Conservation (phyloP, 2,329 filamentous ascomycete genomes). For the Cladobotryum mycophilum region DNA sequence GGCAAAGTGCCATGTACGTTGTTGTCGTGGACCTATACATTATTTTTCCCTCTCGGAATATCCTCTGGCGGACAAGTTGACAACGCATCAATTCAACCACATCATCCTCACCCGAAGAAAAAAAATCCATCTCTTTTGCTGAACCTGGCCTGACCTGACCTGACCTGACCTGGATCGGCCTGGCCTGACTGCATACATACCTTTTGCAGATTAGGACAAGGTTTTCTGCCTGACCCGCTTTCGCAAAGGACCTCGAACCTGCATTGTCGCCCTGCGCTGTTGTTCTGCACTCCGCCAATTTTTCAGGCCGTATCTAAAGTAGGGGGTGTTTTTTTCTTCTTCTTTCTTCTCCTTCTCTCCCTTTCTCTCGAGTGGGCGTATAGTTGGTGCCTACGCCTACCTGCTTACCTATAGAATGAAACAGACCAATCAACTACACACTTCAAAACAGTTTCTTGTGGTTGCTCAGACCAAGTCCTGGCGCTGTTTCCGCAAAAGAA, state of each 20-base stretch:
- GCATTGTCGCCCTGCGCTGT: background rate
- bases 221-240: constrained; percentile 24
- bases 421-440: constrained; percentile 7
- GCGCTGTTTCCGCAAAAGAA: too few species aligned
- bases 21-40: constrained; percentile 1
- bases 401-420: constrained; percentile 8
- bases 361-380: background rate
- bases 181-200: constrained; percentile 3
- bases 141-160: background rate
- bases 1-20: background rate
- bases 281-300: background rate
- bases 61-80: constrained; percentile 36
- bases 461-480: constrained; percentile 1
- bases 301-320: background rate
- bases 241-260: background rate
- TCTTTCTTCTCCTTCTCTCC: too few species aligned
- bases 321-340: too few species aligned
- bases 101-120: constrained; percentile 15
- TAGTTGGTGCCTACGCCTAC: too few species aligned
- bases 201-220: too few species aligned
- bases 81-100: constrained; percentile 42
- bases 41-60: constrained; percentile 18
- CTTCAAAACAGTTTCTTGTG: background rate
- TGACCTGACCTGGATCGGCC: background rate
- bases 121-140: background rate